Percentiles rank a stretch among this genome's conserved stretches.
phyloP scores from a whole-genome alignment of 2,329 filamentous ascomycete species.

The Fusarium algeriense region DNA sequence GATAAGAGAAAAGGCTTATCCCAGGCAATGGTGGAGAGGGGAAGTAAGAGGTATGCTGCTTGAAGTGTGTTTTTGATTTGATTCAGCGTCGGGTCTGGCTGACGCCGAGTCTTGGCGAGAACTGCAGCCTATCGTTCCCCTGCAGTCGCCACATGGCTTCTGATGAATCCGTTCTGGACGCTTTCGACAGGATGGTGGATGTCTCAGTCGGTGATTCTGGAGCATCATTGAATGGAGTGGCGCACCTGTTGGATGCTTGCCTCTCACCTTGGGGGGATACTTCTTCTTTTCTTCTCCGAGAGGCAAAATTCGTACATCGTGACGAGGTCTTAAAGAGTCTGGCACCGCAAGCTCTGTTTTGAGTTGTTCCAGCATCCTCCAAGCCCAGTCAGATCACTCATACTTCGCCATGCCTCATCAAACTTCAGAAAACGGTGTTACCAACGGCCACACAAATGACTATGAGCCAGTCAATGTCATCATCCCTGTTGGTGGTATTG shows the following conservation, averaged over 20 bases:
- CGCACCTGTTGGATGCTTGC: background rate
- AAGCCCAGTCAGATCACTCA: background rate
- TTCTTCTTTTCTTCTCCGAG: too few relatives aligned
- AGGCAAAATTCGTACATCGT: too few relatives aligned
- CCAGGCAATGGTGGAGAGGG: too few relatives aligned
- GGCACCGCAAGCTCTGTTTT: background rate
- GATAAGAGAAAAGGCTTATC: too few relatives aligned
- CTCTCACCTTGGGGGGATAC: too few relatives aligned
- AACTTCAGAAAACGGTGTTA: background rate
- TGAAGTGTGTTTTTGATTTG: too few relatives aligned
- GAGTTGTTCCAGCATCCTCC: too few relatives aligned
- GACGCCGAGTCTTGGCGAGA: background rate
- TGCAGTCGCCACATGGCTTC: background rate
- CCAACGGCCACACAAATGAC: background rate
- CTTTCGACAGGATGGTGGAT: background rate
- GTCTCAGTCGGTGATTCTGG: background rate
- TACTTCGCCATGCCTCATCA: background rate
- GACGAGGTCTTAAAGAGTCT: background rate
- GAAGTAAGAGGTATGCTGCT: too few relatives aligned
- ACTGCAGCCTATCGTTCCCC: background rate
- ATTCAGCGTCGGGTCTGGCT: too few relatives aligned
- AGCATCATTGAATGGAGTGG: background rate
- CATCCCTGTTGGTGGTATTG: background rate
- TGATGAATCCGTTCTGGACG: background rate
- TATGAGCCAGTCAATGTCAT: conserved; percentile 5